Evolutionary conservation across 2,329 filamentous ascomycete species (phyloP).

Genomic region (Moelleriella libera): DNA sequence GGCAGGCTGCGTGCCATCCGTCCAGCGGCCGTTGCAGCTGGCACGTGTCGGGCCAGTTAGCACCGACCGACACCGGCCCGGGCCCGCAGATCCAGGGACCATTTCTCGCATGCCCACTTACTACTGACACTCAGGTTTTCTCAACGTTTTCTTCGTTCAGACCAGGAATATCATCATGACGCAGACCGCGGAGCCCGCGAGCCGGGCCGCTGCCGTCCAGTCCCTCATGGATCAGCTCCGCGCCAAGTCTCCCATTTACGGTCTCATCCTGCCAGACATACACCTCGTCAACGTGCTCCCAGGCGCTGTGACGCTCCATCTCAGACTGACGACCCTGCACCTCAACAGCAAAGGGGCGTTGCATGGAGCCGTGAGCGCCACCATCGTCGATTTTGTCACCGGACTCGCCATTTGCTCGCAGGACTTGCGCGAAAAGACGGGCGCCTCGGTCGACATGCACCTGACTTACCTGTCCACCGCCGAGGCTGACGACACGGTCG

Average conservation of each 20-base stretch:
- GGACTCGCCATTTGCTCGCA: slow-evolving; percentile 56
- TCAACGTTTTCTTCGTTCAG: no score
- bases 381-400: slow-evolving; percentile 60
- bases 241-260: slow-evolving; percentile 37
- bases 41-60: no score
- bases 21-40: no score
- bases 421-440: slow-evolving; percentile 47
- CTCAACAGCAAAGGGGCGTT: slow-evolving; percentile 54
- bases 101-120: no score
- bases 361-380: slow-evolving; percentile 58
- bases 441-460: slow-evolving; percentile 63
- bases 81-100: no score
- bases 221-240: slow-evolving; percentile 20
- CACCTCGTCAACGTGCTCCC: slow-evolving; percentile 26
- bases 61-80: no score
- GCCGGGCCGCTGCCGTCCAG: slow-evolving; percentile 13
- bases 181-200: neutral
- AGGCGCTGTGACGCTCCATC: slow-evolving; percentile 32
- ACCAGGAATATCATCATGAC: neutral
- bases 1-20: no score
- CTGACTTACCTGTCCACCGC: slow-evolving; percentile 54
- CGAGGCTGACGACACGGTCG: slow-evolving; percentile 48
- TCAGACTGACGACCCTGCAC: slow-evolving; percentile 38
- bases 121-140: no score
- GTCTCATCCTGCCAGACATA: slow-evolving; percentile 24